These are phyloP conservation scores for Hypoxylon sp. DNA, from an alignment of 2,329 filamentous ascomycete species.

Conservation along the genomic window DNA sequence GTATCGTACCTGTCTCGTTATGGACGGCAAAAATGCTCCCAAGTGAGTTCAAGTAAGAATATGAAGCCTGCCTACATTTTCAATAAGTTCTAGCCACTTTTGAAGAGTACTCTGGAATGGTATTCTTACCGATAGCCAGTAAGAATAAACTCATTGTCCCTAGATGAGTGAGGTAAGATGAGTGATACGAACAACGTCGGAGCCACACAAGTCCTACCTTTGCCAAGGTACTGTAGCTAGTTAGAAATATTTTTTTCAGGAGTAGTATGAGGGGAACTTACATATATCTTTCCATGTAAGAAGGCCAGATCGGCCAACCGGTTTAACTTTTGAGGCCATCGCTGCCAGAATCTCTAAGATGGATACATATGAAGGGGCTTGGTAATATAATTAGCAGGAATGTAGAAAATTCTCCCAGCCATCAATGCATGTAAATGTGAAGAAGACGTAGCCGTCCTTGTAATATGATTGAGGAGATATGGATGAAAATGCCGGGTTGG, in stretches of 20 bases:
- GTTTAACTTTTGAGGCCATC: constrained; percentile 8
- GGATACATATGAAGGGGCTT: neutral
- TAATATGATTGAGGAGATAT: neutral
- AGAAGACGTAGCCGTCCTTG: neutral
- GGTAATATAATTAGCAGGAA: neutral
- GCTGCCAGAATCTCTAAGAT: neutral
- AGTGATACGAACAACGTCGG: neutral
- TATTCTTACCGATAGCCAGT: constrained; percentile 41
- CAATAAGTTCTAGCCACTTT: neutral
- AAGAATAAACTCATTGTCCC: constrained; percentile 45
- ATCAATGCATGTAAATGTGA: neutral
- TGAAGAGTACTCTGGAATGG: neutral
- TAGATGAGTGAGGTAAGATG: constrained; percentile 20
- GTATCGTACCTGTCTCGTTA: constrained; percentile 42
- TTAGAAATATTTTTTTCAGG: neutral
- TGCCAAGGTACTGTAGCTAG: constrained; percentile 39
- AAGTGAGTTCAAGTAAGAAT: constrained; percentile 34
- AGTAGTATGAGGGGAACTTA: constrained; percentile 2
- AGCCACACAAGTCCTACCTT: constrained; percentile 16
- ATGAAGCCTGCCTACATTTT: constrained; percentile 39
- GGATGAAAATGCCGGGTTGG: neutral
- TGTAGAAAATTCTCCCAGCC: neutral
- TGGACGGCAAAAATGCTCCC: constrained; percentile 43
- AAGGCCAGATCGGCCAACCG: constrained; percentile 7
- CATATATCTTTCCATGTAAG: constrained; percentile 40